Percentiles rank a stretch among this genome's conserved stretches.
Evolutionary conservation across 306 rosid species (phyloP).

Genomic region (Cajanus cajan): DNA sequence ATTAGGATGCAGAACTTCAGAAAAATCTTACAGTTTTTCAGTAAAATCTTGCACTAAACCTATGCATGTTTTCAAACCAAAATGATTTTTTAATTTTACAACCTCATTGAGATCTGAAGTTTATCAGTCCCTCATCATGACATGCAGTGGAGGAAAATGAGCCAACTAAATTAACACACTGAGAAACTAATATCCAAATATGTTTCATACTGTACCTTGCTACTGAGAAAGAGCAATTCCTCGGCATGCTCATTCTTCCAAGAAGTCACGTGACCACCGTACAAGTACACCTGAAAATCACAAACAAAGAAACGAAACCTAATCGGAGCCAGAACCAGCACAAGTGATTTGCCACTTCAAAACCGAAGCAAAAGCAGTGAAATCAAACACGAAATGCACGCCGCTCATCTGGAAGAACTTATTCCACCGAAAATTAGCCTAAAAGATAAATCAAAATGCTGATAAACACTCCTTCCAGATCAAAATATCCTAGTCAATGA

Average conservation of each 20-base stretch:
- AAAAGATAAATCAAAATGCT: neutral
- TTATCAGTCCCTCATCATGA: neutral
- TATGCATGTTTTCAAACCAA: neutral
- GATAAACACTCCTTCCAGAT: neutral
- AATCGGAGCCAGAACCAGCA: neutral
- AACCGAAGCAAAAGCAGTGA: neutral
- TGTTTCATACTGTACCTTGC: slow-evolving; percentile 43
- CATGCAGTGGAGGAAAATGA: neutral
- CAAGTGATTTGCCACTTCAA: neutral
- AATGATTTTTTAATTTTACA: neutral
- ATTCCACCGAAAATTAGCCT: neutral
- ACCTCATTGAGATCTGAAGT: neutral
- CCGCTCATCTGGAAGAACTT: neutral
- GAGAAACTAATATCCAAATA: neutral
- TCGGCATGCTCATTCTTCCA: slow-evolving; percentile 86
- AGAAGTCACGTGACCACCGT: slow-evolving; percentile 84
- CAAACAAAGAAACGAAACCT: neutral
- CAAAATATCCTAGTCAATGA: neutral
- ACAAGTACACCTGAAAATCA: slow-evolving; percentile 65
- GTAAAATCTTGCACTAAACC: neutral
- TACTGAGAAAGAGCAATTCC: slow-evolving; percentile 78
- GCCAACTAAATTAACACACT: neutral
- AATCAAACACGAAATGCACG: neutral
- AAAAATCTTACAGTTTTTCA: neutral
- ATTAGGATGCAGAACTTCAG: neutral